A percentile compares a stretch with the other conserved stretches of the same genome.
These are phyloP conservation scores for Mortierella sp. DNA, from an alignment of 371 early-diverging fungal genomes.

Conservation along the genomic window DNA sequence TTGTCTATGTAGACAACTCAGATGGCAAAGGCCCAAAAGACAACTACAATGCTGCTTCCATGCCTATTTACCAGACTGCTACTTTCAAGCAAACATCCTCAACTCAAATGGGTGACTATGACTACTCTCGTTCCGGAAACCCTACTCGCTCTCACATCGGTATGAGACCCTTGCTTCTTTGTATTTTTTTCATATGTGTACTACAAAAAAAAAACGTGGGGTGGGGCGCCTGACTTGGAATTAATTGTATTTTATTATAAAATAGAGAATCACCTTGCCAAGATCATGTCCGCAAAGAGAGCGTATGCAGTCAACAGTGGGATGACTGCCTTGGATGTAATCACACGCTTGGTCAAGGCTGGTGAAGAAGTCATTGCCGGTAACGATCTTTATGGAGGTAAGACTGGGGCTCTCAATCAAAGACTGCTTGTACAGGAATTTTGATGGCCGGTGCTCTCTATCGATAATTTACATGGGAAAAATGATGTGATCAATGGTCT, in stretches of 20 bases:
- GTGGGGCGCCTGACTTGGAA: not conserved
- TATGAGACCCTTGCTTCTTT: conserved; percentile 47
- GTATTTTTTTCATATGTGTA: not conserved
- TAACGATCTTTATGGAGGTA: conserved; percentile 91
- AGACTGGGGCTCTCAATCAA: not conserved
- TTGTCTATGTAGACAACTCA: conserved; percentile 83
- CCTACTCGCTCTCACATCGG: conserved; percentile 91
- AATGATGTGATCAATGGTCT: conserved; percentile 43
- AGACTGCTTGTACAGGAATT: not conserved
- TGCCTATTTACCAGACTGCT: conserved; percentile 97
- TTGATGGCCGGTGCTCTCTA: conserved; percentile 20
- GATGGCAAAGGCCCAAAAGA: conserved; percentile 71
- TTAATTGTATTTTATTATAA: conserved; percentile 5
- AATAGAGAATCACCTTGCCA: conserved; percentile 86
- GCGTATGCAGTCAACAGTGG: conserved; percentile 87
- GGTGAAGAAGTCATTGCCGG: conserved; percentile 92
- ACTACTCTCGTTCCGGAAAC: conserved; percentile 92
- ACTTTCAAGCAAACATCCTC: conserved; percentile 93
- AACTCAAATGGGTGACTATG: conserved; percentile 90
- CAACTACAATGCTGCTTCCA: conserved; percentile 91
- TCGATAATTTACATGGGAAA: conserved; percentile 9
- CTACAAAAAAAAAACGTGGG: not conserved
- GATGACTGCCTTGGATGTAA: conserved; percentile 92
- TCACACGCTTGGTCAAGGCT: conserved; percentile 80
- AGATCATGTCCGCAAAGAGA: conserved; percentile 84